Percentiles rank a stretch among this genome's conserved stretches.
Conservation (phyloP, 148 eudicot genomes). For the Suaeda aralocaspica region DNA sequence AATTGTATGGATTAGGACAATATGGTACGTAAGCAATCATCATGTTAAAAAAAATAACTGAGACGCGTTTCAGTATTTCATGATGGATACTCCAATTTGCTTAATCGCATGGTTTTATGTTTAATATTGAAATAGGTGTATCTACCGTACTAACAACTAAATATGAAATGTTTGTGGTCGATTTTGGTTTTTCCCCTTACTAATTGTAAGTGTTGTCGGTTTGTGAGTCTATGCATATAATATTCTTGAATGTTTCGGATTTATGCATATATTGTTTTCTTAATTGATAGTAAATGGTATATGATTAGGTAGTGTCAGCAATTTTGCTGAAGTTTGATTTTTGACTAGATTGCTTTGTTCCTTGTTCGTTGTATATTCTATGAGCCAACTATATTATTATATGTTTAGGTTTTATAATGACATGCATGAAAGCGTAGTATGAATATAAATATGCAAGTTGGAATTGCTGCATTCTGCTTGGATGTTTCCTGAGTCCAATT, state of each 20-base stretch:
- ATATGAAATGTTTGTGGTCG: background rate
- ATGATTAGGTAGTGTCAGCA: slow-evolving; percentile 14
- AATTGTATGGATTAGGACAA: slow-evolving; percentile 9
- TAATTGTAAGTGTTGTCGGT: slow-evolving; percentile 18
- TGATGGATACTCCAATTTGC: background rate
- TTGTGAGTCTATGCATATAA: slow-evolving; percentile 10
- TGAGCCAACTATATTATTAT: slow-evolving; percentile 11
- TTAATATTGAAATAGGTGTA: slow-evolving; percentile 10
- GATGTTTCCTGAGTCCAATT: slow-evolving; percentile 32
- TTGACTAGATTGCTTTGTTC: slow-evolving; percentile 21
- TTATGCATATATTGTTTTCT: slow-evolving; percentile 4
- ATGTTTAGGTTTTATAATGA: slow-evolving; percentile 13
- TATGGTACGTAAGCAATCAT: slow-evolving; percentile 6
- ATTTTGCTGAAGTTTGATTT: slow-evolving; percentile 22
- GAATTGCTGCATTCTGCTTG: slow-evolving; percentile 22
- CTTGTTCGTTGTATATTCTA: slow-evolving; percentile 17
- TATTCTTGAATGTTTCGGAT: slow-evolving; percentile 4
- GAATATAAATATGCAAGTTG: slow-evolving; percentile 14
- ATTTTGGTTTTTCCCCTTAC: slow-evolving; percentile 15
- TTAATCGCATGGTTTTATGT: slow-evolving; percentile 18
- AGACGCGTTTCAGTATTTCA: background rate
- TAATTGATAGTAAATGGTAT: slow-evolving; percentile 8
- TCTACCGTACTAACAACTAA: slow-evolving; percentile 5
- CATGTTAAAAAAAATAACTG: background rate
- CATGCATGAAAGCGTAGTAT: slow-evolving; percentile 10